Conservation (phyloP, 2,329 filamentous ascomycete species). For the Nannizziopsis barbatae region DNA sequence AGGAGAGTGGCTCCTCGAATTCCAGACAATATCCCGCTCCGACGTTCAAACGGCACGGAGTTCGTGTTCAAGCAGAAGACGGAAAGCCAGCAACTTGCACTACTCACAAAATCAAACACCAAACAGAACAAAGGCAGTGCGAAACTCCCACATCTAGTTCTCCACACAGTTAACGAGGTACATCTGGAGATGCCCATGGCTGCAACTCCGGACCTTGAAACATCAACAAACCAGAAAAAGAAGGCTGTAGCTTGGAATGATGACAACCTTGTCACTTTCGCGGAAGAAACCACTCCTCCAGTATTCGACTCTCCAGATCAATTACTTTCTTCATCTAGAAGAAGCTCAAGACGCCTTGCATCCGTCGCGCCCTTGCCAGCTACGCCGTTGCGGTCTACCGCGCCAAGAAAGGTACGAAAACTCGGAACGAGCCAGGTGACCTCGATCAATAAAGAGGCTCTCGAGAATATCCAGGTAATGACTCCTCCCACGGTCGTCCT, state of each 20-base stretch:
- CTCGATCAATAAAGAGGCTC: constrained; percentile 2
- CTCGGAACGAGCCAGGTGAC: constrained; percentile 8
- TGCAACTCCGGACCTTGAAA: constrained; percentile 1
- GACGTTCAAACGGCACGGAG: constrained; percentile 36
- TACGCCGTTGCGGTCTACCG: constrained; percentile 20
- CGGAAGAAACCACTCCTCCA: constrained; percentile 18
- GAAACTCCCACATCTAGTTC: constrained; percentile 22
- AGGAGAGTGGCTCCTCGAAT: constrained; percentile 18
- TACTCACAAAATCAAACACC: constrained; percentile 35
- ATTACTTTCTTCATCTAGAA: constrained; percentile 3
- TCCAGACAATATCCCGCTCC: constrained; percentile 33
- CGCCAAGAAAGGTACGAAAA: constrained; percentile 13
- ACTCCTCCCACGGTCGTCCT: constrained; percentile 5
- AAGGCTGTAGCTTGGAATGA: constrained; percentile 33
- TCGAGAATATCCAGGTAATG: constrained; percentile 4
- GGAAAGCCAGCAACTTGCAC: constrained; percentile 33
- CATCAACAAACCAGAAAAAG: constrained; percentile 12
- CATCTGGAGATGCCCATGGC: background rate
- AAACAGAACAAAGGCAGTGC: constrained; percentile 33
- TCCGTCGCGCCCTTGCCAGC: constrained; percentile 11
- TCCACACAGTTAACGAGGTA: constrained; percentile 9
- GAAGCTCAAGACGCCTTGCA: constrained; percentile 17
- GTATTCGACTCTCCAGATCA: constrained; percentile 4
- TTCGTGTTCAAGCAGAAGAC: constrained; percentile 35
- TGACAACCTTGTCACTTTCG: constrained; percentile 28